Base-by-base conservation (phyloP, 805 yeast species). In the Kodamaea hsintzibuensis region DNA sequence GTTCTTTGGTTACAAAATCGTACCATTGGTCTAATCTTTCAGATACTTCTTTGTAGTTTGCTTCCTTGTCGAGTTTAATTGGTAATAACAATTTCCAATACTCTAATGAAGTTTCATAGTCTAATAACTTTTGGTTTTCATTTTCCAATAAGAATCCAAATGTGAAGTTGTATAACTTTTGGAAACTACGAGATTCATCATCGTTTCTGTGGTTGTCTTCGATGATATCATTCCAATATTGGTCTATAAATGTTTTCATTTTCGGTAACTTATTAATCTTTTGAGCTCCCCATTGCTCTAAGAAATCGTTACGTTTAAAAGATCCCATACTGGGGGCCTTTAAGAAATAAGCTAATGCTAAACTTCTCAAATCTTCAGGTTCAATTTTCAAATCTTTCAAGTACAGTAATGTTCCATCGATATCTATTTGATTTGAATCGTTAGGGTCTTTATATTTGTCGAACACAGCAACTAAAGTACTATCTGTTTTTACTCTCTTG, bases 321-420 rank as follows among this genome's bases (percentile, higher is more conserved):
- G 76, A 76, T 1, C 96, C 96, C 58, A 83, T 81, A 2, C 79
- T 71, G 1, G 91, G 88, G 1, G 90, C 80, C 40, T 82, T 80
- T 47, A 93, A 72, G 49, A 86, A 78, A 61, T 83, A 85, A 0
- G 95, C 90, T 9, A 93, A 66, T 0, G 88, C 83, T 44, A 93
- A 73, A 2, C 90, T 86, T 5, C 76, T 80, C 7, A 83, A 76
- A 63, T 92, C 91, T 60, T 93, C 98, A 0, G 91, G 86, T 12
- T 83, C 83, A 39, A 86, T 76, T 0, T 81, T 84, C 47, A 93
- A 70, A 60, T 86, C 96, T 13, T 76, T 77, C 18, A 93, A 72
- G 61, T 85, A 89, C 40, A 64, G 59, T 8, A 92, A 67, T 0
- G 97, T 87, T 0, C 97, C 97, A 54, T 90, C 95, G 8, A 89